A percentile compares a stretch with the other conserved stretches of the same genome.
Conservation (phyloP, 1,284 basidiomycete species). For the Fomitopsis schrenkii region DNA sequence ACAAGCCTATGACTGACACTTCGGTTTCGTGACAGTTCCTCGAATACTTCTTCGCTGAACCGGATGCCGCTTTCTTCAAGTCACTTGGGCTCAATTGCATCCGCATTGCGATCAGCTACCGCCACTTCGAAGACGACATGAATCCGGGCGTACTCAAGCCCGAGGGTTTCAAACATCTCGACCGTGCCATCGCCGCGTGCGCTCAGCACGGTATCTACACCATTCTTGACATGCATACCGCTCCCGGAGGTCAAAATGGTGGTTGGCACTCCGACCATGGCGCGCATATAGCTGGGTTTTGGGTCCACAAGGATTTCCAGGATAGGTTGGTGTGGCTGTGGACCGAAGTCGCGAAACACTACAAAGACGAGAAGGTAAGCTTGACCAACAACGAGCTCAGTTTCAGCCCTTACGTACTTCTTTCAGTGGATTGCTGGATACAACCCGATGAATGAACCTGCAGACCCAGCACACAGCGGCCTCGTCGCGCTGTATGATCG, state of each 20-base stretch:
- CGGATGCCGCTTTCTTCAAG: slow-evolving; percentile 68
- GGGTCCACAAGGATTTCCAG: slow-evolving; percentile 75
- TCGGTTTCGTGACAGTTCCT: slow-evolving; percentile 45
- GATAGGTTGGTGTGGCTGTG: slow-evolving; percentile 69
- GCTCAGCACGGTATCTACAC: slow-evolving; percentile 57
- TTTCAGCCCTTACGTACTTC: neutral
- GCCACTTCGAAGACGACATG: slow-evolving; percentile 69
- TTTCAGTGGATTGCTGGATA: slow-evolving; percentile 65
- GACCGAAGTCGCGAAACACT: slow-evolving; percentile 63
- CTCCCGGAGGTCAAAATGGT: slow-evolving; percentile 59
- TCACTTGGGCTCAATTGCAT: slow-evolving; percentile 72
- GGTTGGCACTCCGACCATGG: slow-evolving; percentile 55
- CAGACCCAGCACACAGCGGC: slow-evolving; percentile 48
- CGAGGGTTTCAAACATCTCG: slow-evolving; percentile 63
- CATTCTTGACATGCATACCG: slow-evolving; percentile 61
- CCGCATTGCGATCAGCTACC: slow-evolving; percentile 64
- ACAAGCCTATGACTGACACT: too few relatives aligned
- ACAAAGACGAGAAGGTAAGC: slow-evolving; percentile 35
- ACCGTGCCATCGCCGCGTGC: slow-evolving; percentile 57
- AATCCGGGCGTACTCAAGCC: slow-evolving; percentile 60
- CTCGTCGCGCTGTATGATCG: slow-evolving; percentile 63
- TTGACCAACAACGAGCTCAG: too few relatives aligned
- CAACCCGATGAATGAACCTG: slow-evolving; percentile 76
- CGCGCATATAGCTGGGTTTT: slow-evolving; percentile 58
- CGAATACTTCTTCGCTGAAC: slow-evolving; percentile 72